Evolutionary conservation across 2,329 filamentous ascomycete genomes (phyloP).

Genomic region (Diplocarpon mali): DNA sequence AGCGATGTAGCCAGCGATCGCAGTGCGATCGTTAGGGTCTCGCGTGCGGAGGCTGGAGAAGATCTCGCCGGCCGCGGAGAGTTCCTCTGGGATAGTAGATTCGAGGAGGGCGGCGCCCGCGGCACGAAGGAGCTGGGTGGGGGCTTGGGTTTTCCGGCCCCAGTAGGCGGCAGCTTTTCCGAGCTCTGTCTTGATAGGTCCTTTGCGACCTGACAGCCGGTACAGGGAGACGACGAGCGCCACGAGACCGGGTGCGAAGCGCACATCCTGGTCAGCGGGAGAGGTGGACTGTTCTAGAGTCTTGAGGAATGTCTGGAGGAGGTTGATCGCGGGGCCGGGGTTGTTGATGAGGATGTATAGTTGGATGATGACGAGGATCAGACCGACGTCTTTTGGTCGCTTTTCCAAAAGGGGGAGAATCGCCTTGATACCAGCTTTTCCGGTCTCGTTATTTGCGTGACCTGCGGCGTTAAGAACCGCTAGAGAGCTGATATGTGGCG

Average conservation of each 20-base stretch:
- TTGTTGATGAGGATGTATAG: slow-evolving; percentile 66
- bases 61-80: slow-evolving; percentile 61
- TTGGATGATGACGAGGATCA: slow-evolving; percentile 70
- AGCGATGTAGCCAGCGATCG: slow-evolving; percentile 76
- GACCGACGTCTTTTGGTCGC: slow-evolving; percentile 67
- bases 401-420: slow-evolving; percentile 61
- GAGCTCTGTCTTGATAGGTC: slow-evolving; percentile 61
- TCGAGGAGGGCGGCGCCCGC: slow-evolving; percentile 75
- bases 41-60: slow-evolving; percentile 62
- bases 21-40: slow-evolving; percentile 55
- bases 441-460: slow-evolving; percentile 49
- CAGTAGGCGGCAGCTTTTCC: slow-evolving; percentile 74
- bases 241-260: slow-evolving; percentile 76
- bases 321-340: slow-evolving; percentile 58
- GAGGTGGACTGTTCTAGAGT: slow-evolving; percentile 53
- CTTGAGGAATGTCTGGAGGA: slow-evolving; percentile 65
- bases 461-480: slow-evolving; percentile 66
- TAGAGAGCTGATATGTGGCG: slow-evolving; percentile 40
- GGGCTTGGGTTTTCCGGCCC: slow-evolving; percentile 49
- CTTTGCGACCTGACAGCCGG: slow-evolving; percentile 60
- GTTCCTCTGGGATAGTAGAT: slow-evolving; percentile 58
- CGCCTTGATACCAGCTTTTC: slow-evolving; percentile 57
- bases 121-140: slow-evolving; percentile 62
- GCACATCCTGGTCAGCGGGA: slow-evolving; percentile 51
- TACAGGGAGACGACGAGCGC: slow-evolving; percentile 73